A percentile compares a stretch with the other conserved stretches of the same genome.
These are phyloP conservation scores for Saxophila tyrrhenica DNA, from an alignment of 495 filamentous ascomycete species.

Conservation along the genomic window DNA sequence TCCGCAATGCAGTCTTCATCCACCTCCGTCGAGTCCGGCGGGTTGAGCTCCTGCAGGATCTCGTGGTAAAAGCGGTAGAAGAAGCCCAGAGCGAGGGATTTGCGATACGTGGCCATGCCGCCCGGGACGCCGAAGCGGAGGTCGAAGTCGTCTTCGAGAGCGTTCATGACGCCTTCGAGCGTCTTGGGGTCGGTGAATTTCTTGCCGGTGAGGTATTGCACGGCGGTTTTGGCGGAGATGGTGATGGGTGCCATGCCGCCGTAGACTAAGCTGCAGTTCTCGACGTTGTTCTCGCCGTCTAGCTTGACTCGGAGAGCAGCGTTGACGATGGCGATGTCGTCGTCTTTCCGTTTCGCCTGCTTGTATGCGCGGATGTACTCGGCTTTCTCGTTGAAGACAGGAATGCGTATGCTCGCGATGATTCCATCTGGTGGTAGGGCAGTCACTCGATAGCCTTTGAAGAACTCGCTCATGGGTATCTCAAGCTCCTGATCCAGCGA, in stretches of 20 bases:
- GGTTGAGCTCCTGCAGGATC: conserved; percentile 39
- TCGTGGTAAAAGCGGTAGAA: conserved; percentile 86
- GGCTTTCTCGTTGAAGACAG: conserved; percentile 52
- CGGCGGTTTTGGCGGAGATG: conserved; percentile 65
- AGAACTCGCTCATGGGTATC: conserved; percentile 86
- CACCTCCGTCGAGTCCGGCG: conserved; percentile 27
- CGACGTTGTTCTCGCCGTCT: conserved; percentile 51
- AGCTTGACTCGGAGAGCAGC: conserved; percentile 63
- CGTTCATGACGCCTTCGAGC: conserved; percentile 77
- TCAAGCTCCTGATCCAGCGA: conserved; percentile 56
- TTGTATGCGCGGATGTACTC: conserved; percentile 77
- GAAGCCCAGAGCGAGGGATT: conserved; percentile 77
- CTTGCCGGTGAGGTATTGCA: conserved; percentile 60
- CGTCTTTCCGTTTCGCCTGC: conserved; percentile 90
- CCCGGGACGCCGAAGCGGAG: conserved; percentile 78
- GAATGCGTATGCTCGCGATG: conserved; percentile 77
- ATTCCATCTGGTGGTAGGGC: conserved; percentile 72
- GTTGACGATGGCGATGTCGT: conserved; percentile 95
- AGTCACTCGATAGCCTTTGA: conserved; percentile 81
- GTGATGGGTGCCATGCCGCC: conserved; percentile 88
- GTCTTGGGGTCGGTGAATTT: conserved; percentile 68
- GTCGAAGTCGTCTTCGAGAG: conserved; percentile 77
- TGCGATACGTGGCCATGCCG: conserved; percentile 92
- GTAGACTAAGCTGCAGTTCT: conserved; percentile 66
- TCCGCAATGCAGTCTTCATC: conserved; percentile 53